Evolutionary conservation across 2,329 filamentous ascomycete species (phyloP), one percentile per base, ranked within the genome.

Genomic region (Orbilia javanica): DNA sequence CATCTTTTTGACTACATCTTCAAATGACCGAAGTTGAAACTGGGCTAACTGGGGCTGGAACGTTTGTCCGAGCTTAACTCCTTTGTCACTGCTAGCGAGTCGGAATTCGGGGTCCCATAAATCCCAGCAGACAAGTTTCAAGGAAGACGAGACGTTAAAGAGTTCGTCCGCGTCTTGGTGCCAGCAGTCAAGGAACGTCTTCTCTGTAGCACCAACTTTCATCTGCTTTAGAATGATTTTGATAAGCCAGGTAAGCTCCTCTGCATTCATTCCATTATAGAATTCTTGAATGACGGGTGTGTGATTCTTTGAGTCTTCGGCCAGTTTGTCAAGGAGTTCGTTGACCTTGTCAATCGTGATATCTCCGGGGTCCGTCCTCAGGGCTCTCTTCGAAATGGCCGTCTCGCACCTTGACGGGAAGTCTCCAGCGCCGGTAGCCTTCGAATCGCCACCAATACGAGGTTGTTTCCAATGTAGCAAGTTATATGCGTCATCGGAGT

Each of bases 21-120:
- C 68, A 93, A 97, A 93, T 0, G 90, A 90, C 36, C 92, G 89
- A 87, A 92, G 92, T 83, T 97, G 93, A 80, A 97, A 97, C 80
- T 96, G 92, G 3, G 96, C 96, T 39, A 99, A 88, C 84, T 98
- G 96, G 4, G 96, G 96, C 82, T 98, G 95, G 82, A 98, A 98
- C 83, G 94, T 97, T 82, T 96, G 92, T 93, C 97, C 97, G 36
- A 98, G 85, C 1, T 88, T 86, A 13, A 98, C 90, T 0, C 91
- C 91, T 0, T 90, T 88, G 65, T 94, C 90, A 91, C 39, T 90
- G 25, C 72, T 90, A 80, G 93, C 90, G 1, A 99, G 87, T 3
- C 92, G 89, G 10, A 93, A 84, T 42, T 88, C 86, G 0, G 91
- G 91, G 82, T 97, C 90, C 81, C 89, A 89, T 1, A 99, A 86